Evolutionary conservation across 1,139 yeast genomes (phyloP).

Genomic region (Taphrina wiesneri): DNA sequence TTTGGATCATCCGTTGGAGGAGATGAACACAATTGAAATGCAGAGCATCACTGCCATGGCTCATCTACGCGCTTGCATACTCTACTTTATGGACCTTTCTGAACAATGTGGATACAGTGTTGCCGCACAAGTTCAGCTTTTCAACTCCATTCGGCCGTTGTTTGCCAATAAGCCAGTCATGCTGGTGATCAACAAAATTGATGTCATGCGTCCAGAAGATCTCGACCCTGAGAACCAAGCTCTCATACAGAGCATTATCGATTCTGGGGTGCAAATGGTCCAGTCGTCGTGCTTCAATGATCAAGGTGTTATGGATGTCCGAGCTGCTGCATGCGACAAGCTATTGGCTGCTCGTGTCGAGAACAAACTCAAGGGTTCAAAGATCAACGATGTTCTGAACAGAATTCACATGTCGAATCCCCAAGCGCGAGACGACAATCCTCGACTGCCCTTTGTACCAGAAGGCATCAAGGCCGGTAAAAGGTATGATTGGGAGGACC

Average conservation of each 20-base stretch:
- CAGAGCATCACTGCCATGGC: conserved; percentile 98
- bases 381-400: conserved; percentile 85
- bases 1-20: conserved; percentile 97
- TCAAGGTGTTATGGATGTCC: conserved; percentile 91
- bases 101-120: conserved; percentile 99
- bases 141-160: conserved; percentile 94
- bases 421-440: conserved; percentile 76
- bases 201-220: conserved; percentile 82
- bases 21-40: conserved; percentile 99
- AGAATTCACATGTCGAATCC: conserved; percentile 95
- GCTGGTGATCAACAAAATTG: conserved; percentile 94
- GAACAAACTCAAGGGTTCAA: conserved; percentile 91
- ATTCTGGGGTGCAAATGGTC: conserved; percentile 76
- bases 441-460: conserved; percentile 77
- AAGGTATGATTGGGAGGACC: conserved; percentile 77
- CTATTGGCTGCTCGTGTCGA: conserved; percentile 92
- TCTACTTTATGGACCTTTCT: conserved; percentile 96
- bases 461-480: conserved; percentile 58
- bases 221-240: conserved; percentile 74
- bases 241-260: conserved; percentile 57
- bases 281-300: conserved; percentile 91
- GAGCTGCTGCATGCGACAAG: conserved; percentile 97
- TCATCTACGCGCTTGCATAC: conserved; percentile 90
- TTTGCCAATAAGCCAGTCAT: conserved; percentile 95
- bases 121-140: conserved; percentile 94